Conservation (phyloP, 768 basidiomycete genomes). For the Russula dissimulans region DNA sequence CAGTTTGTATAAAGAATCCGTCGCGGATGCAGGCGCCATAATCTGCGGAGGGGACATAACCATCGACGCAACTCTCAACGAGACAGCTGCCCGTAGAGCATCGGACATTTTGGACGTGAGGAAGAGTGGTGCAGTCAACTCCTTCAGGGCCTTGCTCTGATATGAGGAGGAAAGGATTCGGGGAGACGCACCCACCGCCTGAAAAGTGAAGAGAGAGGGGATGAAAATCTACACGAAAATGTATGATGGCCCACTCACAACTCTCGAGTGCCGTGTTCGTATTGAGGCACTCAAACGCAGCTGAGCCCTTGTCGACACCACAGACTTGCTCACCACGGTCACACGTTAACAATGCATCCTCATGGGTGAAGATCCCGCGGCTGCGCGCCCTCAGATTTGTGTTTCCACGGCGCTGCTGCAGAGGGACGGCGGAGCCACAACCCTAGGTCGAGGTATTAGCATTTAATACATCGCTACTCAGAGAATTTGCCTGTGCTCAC, state of each 20-base stretch:
- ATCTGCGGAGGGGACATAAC: neutral
- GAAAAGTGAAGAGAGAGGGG: neutral
- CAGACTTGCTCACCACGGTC: constrained; percentile 29
- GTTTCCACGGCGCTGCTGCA: constrained; percentile 12
- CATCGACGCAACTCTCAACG: neutral
- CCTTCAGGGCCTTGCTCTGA: neutral
- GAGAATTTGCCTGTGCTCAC: constrained; percentile 8
- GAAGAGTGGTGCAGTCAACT: constrained; percentile 18
- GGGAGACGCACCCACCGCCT: constrained; percentile 36
- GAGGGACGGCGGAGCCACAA: constrained; percentile 32
- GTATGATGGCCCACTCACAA: constrained; percentile 26
- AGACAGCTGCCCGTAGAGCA: constrained; percentile 13
- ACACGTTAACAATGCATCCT: constrained; percentile 27
- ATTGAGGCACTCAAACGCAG: constrained; percentile 35
- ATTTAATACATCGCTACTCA: neutral
- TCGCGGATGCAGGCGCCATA: neutral
- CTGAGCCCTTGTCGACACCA: constrained; percentile 29
- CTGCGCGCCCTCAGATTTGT: neutral
- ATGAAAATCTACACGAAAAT: neutral
- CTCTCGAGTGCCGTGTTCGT: constrained; percentile 29
- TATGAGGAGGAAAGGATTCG: constrained; percentile 25
- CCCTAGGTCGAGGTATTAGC: constrained; percentile 24
- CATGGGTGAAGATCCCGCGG: constrained; percentile 23
- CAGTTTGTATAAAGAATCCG: neutral
- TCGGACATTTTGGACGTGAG: constrained; percentile 6